Base-by-base conservation (phyloP, 2,329 filamentous ascomycete species). In the Fusarium sp. region DNA sequence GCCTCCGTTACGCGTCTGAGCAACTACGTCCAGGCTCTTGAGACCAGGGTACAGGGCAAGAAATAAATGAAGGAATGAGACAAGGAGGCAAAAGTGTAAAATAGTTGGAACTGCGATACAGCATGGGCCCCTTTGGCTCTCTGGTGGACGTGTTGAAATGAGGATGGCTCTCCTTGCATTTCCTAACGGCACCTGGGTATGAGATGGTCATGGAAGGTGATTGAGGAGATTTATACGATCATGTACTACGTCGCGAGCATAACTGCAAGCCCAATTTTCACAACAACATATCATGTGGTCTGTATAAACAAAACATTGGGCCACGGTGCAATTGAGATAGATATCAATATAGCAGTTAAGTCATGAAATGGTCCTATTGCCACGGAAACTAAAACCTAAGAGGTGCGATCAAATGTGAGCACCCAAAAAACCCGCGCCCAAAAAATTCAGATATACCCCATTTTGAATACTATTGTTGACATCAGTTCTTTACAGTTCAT, bases 1-100 rank as follows among this genome's bases (percentile, higher is more conserved):
- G 88, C 90, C 53, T 93, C 94, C 52, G 95, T 97, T 62, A 92
- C 95, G 81, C 90, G 93, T 79, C 89, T 98, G 81, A 94, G 94
- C 83, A 89, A 88, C 70, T 97, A 98, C 80, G 90, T 97, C 71
- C 89, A 91, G 79, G 89, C 89, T 55, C 84, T 98, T 72, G 95
- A 98, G 84, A 89, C 93, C 77, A 94, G 92, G 84, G 87, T 95
- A 75, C 90, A 91, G 78, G 87, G 90, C 76, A 92, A 90, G 84
- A 92, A 90, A 84, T 92, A 91, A 85, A 90, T 83, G 78, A 60
- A 27, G 52, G 41, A n/a, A 53, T 32, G 18, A 38, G 30, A 53
- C 26, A 42, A 61, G 46, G 26, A 35, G 45, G 45, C 55, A 62
- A 60, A 71, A 70, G 72, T 75, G 65, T 63, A 74, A 73, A 70